phyloP scores from a whole-genome alignment of 371 early-diverging fungal species.

The Mucor irregularis region DNA sequence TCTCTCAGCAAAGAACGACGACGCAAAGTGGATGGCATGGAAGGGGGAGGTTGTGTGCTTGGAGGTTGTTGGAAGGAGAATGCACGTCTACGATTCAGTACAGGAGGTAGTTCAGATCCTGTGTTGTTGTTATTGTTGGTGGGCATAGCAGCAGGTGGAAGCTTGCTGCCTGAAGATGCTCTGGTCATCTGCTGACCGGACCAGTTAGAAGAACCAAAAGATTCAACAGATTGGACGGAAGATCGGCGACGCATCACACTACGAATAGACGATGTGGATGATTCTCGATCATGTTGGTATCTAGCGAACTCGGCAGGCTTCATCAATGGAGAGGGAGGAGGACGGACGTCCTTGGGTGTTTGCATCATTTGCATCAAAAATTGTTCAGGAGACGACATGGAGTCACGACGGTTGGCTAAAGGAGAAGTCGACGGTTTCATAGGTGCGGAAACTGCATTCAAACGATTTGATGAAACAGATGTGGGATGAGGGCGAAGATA shows the following conservation, averaged over 20 bases:
- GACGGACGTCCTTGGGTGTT: conserved; percentile 18
- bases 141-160: neutral
- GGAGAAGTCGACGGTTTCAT: conserved; percentile 40
- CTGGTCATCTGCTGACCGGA: conserved; percentile 15
- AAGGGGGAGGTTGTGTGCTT: neutral
- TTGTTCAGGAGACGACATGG: conserved; percentile 47
- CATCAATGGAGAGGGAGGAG: conserved; percentile 18
- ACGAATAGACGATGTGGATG: conserved; percentile 21
- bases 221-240: conserved; percentile 31
- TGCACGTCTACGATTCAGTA: conserved; percentile 35
- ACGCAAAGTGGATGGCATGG: conserved; percentile 14
- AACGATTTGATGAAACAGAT: neutral
- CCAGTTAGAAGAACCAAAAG: conserved; percentile 13
- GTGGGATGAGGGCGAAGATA: conserved; percentile 13
- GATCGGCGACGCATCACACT: conserved; percentile 23
- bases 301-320: conserved; percentile 25
- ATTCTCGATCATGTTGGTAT: conserved; percentile 30
- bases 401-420: conserved; percentile 31
- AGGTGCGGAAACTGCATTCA: conserved; percentile 12
- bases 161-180: conserved; percentile 16
- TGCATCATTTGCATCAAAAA: conserved; percentile 36
- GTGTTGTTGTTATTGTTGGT: no score
- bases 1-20: conserved; percentile 23
- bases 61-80: conserved; percentile 41
- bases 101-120: conserved; percentile 11